These are phyloP conservation scores for Verticillium alfalfae DNA, from an alignment of 2,329 filamentous ascomycete genomes.

Conservation along the genomic window DNA sequence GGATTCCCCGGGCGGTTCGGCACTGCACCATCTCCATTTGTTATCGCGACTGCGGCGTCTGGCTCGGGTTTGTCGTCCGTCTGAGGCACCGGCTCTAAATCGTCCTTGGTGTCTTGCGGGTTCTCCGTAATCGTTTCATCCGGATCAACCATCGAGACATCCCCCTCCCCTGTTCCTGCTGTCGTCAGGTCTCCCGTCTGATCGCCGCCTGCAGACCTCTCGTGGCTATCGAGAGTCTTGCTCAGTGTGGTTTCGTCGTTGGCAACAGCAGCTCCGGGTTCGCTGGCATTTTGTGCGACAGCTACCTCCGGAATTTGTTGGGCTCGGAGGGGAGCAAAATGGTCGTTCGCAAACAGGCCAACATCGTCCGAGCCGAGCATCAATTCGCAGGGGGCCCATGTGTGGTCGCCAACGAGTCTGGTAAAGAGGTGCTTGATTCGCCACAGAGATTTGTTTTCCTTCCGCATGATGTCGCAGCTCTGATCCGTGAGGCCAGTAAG, in stretches of 20 bases:
- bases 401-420: conserved; percentile 68
- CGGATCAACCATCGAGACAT: conserved; percentile 15
- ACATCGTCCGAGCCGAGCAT: conserved; percentile 53
- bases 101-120: neutral
- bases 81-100: conserved; percentile 3
- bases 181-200: neutral
- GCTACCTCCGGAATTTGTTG: neutral
- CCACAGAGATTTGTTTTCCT: conserved; percentile 68
- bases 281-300: neutral
- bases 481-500: conserved; percentile 66
- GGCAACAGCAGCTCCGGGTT: neutral
- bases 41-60: neutral
- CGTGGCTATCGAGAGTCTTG: conserved; percentile 5
- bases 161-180: conserved; percentile 8
- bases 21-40: neutral
- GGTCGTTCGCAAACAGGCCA: conserved; percentile 46
- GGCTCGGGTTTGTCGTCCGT: conserved; percentile 10
- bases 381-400: conserved; percentile 56
- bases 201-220: conserved; percentile 5
- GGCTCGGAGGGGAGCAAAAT: conserved; percentile 23
- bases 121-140: conserved; percentile 2
- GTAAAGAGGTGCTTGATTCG: conserved; percentile 70
- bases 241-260: conserved; percentile 7
- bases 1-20: neutral
- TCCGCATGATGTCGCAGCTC: conserved; percentile 65